These are phyloP conservation scores for Rhinocladiella mackenziei DNA, from an alignment of 2,329 filamentous ascomycete genomes.

Conservation along the genomic window DNA sequence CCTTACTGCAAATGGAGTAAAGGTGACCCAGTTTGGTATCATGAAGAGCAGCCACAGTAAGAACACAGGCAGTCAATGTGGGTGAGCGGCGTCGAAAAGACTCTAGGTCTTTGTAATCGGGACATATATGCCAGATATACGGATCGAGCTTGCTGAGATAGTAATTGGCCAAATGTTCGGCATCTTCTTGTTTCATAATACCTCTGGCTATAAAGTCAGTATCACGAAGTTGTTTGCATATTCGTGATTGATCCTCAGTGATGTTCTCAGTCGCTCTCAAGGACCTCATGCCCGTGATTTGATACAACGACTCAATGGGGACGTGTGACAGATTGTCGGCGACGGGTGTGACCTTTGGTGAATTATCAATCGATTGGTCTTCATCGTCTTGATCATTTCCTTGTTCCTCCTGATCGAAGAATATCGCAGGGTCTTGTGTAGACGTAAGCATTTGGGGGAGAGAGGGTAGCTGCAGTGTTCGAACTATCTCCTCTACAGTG, in stretches of 20 bases:
- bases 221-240: constrained; percentile 38
- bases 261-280: constrained; percentile 33
- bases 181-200: constrained; percentile 43
- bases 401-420: constrained; percentile 38
- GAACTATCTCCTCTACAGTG: constrained; percentile 35
- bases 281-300: constrained; percentile 34
- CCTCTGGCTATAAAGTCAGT: constrained; percentile 51
- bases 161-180: constrained; percentile 40
- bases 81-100: constrained; percentile 47
- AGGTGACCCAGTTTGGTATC: constrained; percentile 34
- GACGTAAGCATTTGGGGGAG: constrained; percentile 37
- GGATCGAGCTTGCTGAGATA: constrained; percentile 46
- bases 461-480: constrained; percentile 38
- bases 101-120: constrained; percentile 46
- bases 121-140: constrained; percentile 47
- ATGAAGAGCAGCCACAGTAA: constrained; percentile 49
- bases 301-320: constrained; percentile 37
- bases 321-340: constrained; percentile 34
- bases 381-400: constrained; percentile 45
- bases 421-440: constrained; percentile 29
- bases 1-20: constrained; percentile 44
- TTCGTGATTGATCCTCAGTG: constrained; percentile 30
- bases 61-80: constrained; percentile 48
- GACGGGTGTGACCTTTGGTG: constrained; percentile 31
- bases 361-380: constrained; percentile 40